A percentile compares a stretch with the other conserved stretches of the same genome.
Evolutionary conservation across 108 stramenopile species (phyloP).

Genomic region (Nitzschia sp.): DNA sequence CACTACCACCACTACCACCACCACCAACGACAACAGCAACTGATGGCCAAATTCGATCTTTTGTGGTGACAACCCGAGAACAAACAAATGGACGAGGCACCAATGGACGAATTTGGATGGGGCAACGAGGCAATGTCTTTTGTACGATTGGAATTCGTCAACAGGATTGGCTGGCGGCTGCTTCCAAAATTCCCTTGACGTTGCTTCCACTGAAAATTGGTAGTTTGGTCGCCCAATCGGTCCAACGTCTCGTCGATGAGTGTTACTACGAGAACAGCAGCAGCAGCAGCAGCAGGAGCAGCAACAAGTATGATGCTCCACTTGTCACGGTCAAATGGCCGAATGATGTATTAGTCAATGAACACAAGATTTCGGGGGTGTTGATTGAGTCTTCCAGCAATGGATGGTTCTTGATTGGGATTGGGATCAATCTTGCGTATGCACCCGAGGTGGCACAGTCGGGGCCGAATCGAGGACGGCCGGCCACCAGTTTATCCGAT

Average conservation of each 20-base stretch:
- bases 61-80: slow-evolving; percentile 40
- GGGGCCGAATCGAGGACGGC: slow-evolving; percentile 60
- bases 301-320: neutral
- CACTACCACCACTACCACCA: neutral
- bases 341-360: slow-evolving; percentile 85
- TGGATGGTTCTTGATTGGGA: slow-evolving; percentile 88
- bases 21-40: neutral
- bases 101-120: slow-evolving; percentile 54
- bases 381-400: slow-evolving; percentile 58
- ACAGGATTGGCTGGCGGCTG: slow-evolving; percentile 15
- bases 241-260: slow-evolving; percentile 11
- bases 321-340: slow-evolving; percentile 87
- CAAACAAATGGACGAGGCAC: slow-evolving; percentile 64
- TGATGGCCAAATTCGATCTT: neutral
- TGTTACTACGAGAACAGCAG: slow-evolving; percentile 1
- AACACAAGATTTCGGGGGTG: slow-evolving; percentile 61
- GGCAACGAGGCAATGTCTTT: slow-evolving; percentile 54
- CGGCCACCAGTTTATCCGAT: slow-evolving; percentile 50
- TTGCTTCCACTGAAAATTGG: slow-evolving; percentile 58
- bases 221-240: slow-evolving; percentile 35
- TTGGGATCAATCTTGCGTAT: slow-evolving; percentile 89
- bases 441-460: slow-evolving; percentile 67
- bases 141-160: slow-evolving; percentile 51
- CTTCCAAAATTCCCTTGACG: slow-evolving; percentile 39
- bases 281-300: neutral